Evolutionary conservation across 768 basidiomycete species (phyloP).

Genomic region (Tricholomella constricta): DNA sequence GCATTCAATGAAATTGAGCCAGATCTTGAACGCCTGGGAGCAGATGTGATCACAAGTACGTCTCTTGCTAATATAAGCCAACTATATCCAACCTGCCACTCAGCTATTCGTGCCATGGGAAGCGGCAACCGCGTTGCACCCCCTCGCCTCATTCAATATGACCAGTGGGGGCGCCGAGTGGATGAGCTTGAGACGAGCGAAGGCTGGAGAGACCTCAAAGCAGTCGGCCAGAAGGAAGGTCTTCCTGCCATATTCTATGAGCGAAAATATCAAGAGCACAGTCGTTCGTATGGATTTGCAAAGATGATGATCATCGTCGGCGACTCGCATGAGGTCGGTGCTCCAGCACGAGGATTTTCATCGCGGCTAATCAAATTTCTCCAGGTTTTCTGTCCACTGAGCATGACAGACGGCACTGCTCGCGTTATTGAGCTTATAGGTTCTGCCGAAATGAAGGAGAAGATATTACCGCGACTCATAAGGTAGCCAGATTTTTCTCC

Average conservation of each 20-base stretch:
- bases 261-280: constrained; percentile 58
- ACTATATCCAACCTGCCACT: not conserved
- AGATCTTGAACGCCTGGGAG: constrained; percentile 62
- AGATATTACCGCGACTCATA: constrained; percentile 57
- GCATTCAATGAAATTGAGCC: constrained; percentile 50
- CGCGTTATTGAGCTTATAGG: constrained; percentile 72
- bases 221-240: constrained; percentile 62
- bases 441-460: constrained; percentile 57
- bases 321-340: constrained; percentile 61
- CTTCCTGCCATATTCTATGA: constrained; percentile 70
- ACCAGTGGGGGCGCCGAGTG: constrained; percentile 71
- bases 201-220: constrained; percentile 72
- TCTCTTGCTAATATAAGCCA: not conserved
- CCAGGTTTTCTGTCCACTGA: constrained; percentile 72
- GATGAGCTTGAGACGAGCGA: constrained; percentile 72
- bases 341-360: not conserved
- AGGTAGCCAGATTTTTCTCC: constrained; percentile 41
- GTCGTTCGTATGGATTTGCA: constrained; percentile 64
- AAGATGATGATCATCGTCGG: constrained; percentile 64
- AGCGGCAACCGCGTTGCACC: constrained; percentile 43
- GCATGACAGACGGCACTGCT: constrained; percentile 81
- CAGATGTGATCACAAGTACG: constrained; percentile 54
- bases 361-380: not conserved
- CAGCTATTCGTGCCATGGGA: constrained; percentile 60
- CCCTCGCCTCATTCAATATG: constrained; percentile 65